Conservation (phyloP, 495 filamentous ascomycete genomes). For the Penicillium lividum region DNA sequence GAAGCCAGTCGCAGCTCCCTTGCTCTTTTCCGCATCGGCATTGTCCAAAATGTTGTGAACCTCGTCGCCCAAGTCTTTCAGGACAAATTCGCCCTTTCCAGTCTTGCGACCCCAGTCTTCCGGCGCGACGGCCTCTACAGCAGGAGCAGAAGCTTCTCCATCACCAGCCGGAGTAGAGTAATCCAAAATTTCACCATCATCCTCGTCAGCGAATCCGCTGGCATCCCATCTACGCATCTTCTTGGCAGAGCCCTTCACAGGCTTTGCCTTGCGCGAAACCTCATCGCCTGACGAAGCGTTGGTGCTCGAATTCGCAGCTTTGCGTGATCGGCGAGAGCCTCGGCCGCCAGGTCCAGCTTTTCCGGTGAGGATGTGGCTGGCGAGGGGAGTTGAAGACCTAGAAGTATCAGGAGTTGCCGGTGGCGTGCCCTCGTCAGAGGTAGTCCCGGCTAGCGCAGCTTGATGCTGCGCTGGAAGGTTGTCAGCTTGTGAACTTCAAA, state of each 20-base stretch:
- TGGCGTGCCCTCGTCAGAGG: slow-evolving; percentile 59
- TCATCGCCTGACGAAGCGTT: slow-evolving; percentile 86
- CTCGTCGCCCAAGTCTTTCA: slow-evolving; percentile 91
- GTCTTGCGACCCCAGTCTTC: slow-evolving; percentile 82
- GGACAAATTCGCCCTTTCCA: slow-evolving; percentile 85
- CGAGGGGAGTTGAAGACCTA: slow-evolving; percentile 72
- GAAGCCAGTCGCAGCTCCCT: slow-evolving; percentile 55
- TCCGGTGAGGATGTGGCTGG: slow-evolving; percentile 65
- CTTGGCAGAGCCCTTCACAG: slow-evolving; percentile 62
- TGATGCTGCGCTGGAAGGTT: slow-evolving; percentile 43
- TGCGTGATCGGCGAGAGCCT: slow-evolving; percentile 79
- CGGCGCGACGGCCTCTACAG: slow-evolving; percentile 71
- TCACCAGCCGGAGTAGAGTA: slow-evolving; percentile 71
- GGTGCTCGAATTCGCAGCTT: slow-evolving; percentile 64
- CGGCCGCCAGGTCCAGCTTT: slow-evolving; percentile 71
- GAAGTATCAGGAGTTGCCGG: slow-evolving; percentile 74
- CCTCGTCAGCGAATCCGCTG: slow-evolving; percentile 84
- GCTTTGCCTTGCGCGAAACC: slow-evolving; percentile 58
- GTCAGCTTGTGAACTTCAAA: slow-evolving; percentile 33
- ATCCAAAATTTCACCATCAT: slow-evolving; percentile 77
- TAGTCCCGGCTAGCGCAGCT: slow-evolving; percentile 47
- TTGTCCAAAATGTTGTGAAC: slow-evolving; percentile 83
- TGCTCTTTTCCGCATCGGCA: slow-evolving; percentile 64
- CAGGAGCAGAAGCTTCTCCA: slow-evolving; percentile 50
- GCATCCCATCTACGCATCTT: slow-evolving; percentile 89